These are phyloP conservation scores for Diospyros kaki DNA, from an alignment of 148 eudicot genomes.

Conservation along the genomic window DNA sequence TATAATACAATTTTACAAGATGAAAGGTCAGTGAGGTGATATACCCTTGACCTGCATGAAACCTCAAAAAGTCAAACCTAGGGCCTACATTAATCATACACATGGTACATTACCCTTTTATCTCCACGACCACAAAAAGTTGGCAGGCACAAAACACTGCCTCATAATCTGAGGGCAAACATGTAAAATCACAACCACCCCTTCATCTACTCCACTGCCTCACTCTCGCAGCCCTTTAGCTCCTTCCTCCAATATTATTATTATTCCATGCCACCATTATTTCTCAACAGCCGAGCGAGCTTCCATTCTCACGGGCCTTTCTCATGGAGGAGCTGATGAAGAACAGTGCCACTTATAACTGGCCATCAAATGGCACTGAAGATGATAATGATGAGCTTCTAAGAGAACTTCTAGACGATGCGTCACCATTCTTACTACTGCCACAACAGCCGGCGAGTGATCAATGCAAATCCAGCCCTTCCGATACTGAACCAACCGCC, in stretches of 20 bases:
- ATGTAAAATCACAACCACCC: neutral
- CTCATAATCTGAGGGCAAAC: conserved; percentile 11
- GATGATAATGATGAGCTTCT: conserved; percentile 41
- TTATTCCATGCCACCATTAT: no score
- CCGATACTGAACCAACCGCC: neutral
- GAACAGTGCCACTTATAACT: neutral
- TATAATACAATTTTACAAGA: no score
- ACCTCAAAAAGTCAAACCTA: neutral
- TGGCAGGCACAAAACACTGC: neutral
- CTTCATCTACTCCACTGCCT: conserved; percentile 44
- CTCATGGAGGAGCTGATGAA: conserved; percentile 30
- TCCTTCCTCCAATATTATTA: neutral
- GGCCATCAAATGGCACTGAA: conserved; percentile 17
- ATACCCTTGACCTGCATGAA: neutral
- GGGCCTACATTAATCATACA: neutral
- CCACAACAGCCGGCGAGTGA: conserved; percentile 6
- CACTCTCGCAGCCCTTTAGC: conserved; percentile 16
- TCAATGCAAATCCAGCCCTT: neutral
- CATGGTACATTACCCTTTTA: neutral
- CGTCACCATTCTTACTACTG: conserved; percentile 26
- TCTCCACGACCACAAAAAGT: no score
- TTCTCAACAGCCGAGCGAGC: neutral
- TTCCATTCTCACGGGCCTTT: neutral
- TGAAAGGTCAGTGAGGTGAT: no score
- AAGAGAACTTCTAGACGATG: conserved; percentile 30